Evolutionary conservation across 805 yeast species (phyloP).

Genomic region (Kazachstania viticola): DNA sequence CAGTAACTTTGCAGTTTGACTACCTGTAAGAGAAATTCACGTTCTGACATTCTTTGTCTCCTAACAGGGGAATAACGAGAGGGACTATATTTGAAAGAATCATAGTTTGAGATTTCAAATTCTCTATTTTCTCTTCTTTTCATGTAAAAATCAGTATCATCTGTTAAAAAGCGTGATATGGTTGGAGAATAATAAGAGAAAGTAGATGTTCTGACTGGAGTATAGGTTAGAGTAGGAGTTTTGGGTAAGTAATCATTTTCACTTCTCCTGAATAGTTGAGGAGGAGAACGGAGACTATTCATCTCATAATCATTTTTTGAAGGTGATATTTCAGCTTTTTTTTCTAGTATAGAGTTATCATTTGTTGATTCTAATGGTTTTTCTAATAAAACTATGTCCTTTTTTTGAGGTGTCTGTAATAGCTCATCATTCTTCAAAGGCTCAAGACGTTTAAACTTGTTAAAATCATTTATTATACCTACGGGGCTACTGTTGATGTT

Average conservation of each 20-base stretch:
- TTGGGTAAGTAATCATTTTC: conserved; percentile 3
- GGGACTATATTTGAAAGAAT: conserved; percentile 15
- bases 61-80: conserved; percentile 22
- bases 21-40: conserved; percentile 26
- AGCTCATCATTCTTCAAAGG: background rate
- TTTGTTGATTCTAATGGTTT: background rate
- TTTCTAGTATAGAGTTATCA: background rate
- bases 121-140: conserved; percentile 21
- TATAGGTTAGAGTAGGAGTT: conserved; percentile 15
- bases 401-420: background rate
- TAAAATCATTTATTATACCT: conserved; percentile 19
- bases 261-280: conserved; percentile 6
- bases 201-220: conserved; percentile 17
- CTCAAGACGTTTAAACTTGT: conserved; percentile 1
- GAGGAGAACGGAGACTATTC: background rate
- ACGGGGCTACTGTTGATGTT: background rate
- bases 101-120: conserved; percentile 15
- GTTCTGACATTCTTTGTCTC: conserved; percentile 21
- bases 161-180: conserved; percentile 18
- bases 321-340: conserved; percentile 1
- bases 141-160: conserved; percentile 19
- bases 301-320: background rate
- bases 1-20: conserved; percentile 54
- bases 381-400: background rate
- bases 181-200: conserved; percentile 26